Evolutionary conservation across 345 rosid species (phyloP), one percentile per base, ranked within the genome.

Genomic region (Linum lewisii): DNA sequence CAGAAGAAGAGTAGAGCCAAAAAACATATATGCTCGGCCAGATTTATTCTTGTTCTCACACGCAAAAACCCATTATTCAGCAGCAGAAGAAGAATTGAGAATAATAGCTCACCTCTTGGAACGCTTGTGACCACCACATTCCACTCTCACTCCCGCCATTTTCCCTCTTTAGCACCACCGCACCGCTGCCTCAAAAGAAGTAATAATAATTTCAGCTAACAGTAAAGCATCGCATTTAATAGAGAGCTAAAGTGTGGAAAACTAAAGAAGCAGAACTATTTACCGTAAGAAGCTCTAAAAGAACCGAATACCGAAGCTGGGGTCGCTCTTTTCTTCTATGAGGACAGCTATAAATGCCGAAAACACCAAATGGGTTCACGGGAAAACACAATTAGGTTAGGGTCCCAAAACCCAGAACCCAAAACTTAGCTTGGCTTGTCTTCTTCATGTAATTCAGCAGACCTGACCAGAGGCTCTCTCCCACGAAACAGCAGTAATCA

Each of bases 31-130:
- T n/a, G 9, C 21, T 3, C 6, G 0, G 21, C 49, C 54, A 52
- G n/a, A 58, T 51, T 13, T 4, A 29, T 22, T 64, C 7, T 19
- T 21, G 36, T 42, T 49, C 54, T 60, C 62, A 13, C 69, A 62
- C 52, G 37, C 50, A 37, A 66, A 54, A 59, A 24, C 63, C 57
- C 5, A 44, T 14, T 29, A 38, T 26, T 58, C 14, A 54, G 60
- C 76, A 61, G 59, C 63, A 24, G 32, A 51, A 63, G 54, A 34
- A 57, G 42, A 44, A 2, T 19, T 51, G 42, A 36, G 44, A 62
- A 37, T 10, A 61, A 57, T 64, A 58, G 69, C 50, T 61, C 72
- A 93, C 99, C 99, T 93, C 76, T 85, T 84, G 60, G 95, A 83
- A 77, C 97, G 94, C 75, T 81, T 82, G 82, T 93, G 94, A 53